Conservation (phyloP, 2,329 filamentous ascomycete species). For the Pseudocercospora crystallina region DNA sequence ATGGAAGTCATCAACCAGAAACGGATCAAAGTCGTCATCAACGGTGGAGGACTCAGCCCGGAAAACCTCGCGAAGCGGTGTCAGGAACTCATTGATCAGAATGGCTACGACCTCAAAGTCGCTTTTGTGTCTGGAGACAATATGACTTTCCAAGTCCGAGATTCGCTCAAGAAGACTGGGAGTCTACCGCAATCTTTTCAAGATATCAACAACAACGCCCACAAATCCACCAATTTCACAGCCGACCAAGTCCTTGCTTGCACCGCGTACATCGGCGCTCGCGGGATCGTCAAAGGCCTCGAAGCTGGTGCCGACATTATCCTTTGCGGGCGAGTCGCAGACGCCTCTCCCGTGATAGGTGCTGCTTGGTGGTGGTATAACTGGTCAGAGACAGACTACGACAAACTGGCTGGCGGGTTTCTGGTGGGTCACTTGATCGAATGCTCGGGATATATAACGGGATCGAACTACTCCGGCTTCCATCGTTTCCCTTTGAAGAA, state of each 20-base stretch:
- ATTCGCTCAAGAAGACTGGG: too few relatives aligned
- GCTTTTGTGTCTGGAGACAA: conserved; percentile 47
- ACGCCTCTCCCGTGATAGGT: conserved; percentile 41
- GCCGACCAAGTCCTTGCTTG: conserved; percentile 15
- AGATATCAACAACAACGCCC: not conserved
- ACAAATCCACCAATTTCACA: not conserved
- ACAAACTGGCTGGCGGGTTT: conserved; percentile 38
- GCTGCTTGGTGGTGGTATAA: conserved; percentile 42
- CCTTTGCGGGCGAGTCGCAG: conserved; percentile 41
- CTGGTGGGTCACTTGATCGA: conserved; percentile 42
- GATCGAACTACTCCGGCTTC: conserved; percentile 42
- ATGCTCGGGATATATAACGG: conserved; percentile 39
- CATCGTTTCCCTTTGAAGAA: conserved; percentile 30
- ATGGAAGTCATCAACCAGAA: conserved; percentile 48
- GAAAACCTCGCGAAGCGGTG: conserved; percentile 50
- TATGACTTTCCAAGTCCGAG: not conserved
- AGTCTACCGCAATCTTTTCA: not conserved
- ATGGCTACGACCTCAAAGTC: conserved; percentile 41
- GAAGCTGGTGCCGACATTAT: conserved; percentile 42
- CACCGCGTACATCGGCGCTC: conserved; percentile 41
- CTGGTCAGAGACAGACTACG: conserved; percentile 37
- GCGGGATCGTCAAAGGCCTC: conserved; percentile 40
- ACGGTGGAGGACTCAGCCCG: conserved; percentile 56
- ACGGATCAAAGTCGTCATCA: conserved; percentile 54
- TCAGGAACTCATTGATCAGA: conserved; percentile 30